Evolutionary conservation across 2,329 filamentous ascomycete genomes (phyloP), one percentile per base, ranked within the genome.

Genomic region (Diaporthe ilicicola): DNA sequence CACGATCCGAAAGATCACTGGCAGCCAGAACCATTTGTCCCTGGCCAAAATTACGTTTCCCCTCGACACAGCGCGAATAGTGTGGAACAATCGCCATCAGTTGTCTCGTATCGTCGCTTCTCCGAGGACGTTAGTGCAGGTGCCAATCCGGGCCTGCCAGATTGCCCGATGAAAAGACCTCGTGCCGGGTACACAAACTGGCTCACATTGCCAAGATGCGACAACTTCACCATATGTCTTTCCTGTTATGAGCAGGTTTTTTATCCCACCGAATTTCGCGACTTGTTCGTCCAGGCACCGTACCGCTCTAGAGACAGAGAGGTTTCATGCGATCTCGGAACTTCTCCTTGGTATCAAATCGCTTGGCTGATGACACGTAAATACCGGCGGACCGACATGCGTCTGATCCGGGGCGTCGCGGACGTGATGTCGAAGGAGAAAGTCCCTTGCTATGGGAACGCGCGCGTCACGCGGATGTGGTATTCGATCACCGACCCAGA

Each of bases 281-380:
- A 88, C 19, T 84, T 90, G 42, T 94, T 97, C 76, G 83, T 90
- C 13, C 86, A 87, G 3, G 88, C 89, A 44, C 85, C 89, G 37
- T 83, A 85, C 34, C 88, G 90, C 19, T 84, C 89, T 5, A 83
- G 86, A 3, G 86, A 88, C 17, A 84, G 86, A 50, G 85, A 88
- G 55, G 86, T 93, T 9, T 85, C 87, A 55, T 98, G 95, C 81
- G 92, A 94, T 74, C 94, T 98, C 80, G 93, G 93, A 37, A 87
- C 89, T 15, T 87, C 86, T 0, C 89, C 92, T 0, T 98, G 94
- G 94, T 92, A 94, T 76, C 90, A 93, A 34, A 90, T 97, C 48
- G 94, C 94, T 0, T 97, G 93, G 90, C 86, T 95, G 3, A 86
- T 97, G 73, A 95, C 91, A 2, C 83, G 93, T 66, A 94, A 94